Evolutionary conservation across 2,329 filamentous ascomycete genomes (phyloP).

Genomic region (Ascochyta viciae-villosae): DNA sequence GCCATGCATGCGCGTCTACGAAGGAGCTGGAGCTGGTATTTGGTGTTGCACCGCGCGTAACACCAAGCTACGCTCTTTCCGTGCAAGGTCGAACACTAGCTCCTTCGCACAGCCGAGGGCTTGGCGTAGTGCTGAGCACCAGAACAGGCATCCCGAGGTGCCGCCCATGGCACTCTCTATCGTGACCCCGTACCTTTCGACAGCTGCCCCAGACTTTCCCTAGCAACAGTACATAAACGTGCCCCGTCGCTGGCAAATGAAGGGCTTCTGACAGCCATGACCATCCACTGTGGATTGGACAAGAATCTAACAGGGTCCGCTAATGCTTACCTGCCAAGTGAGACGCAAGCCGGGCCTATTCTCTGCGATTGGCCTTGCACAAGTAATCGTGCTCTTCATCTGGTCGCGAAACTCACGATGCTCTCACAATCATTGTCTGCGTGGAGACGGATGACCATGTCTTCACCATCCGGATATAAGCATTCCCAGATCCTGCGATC

Average conservation of each 20-base stretch:
- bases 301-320: slow-evolving; percentile 5
- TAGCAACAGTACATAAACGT: not conserved
- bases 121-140: slow-evolving; percentile 9
- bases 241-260: not conserved
- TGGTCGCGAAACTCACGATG: not conserved
- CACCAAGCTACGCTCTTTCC: no score
- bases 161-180: not conserved
- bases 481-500: not conserved
- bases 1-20: not conserved
- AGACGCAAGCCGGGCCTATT: slow-evolving; percentile 1
- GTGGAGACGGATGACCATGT: not conserved
- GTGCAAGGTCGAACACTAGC: no score
- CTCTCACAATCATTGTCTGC: not conserved
- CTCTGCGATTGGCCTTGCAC: not conserved
- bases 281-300: not conserved
- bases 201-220: not conserved
- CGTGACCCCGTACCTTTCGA: not conserved
- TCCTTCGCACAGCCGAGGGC: slow-evolving; percentile 2
- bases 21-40: no score
- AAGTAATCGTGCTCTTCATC: not conserved
- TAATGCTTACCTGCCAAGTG: slow-evolving; percentile 8
- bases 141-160: slow-evolving; percentile 3
- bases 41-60: no score
- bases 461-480: slow-evolving; percentile 6
- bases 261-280: not conserved